Evolutionary conservation across 176 grass and related monocot genomes (phyloP).

Genomic region (Rhynchospora tenuis): DNA sequence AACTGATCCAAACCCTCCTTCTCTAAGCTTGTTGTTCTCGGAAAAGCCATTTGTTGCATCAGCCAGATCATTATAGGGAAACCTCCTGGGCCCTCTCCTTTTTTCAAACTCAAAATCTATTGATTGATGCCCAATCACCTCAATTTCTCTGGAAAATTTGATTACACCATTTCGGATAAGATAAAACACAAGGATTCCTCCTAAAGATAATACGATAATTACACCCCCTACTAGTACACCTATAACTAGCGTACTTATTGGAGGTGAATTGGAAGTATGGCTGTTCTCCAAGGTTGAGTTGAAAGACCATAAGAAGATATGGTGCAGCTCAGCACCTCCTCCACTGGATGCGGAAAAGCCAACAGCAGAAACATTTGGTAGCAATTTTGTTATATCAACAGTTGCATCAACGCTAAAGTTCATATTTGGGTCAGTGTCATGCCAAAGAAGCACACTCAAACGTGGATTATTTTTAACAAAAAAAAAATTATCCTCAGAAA

Average conservation of each 20-base stretch:
- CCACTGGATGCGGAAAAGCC: conserved; percentile 19
- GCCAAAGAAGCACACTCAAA: neutral
- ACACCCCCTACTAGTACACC: neutral
- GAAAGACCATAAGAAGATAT: conserved; percentile 23
- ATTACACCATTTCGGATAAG: neutral
- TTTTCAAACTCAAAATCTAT: neutral
- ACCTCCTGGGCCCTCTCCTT: neutral
- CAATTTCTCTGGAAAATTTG: neutral
- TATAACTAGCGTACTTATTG: too few species aligned
- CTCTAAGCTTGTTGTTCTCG: neutral
- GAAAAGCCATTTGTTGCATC: neutral
- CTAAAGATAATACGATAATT: neutral
- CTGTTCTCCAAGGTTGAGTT: conserved; percentile 4
- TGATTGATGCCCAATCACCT: neutral
- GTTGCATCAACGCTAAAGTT: neutral
- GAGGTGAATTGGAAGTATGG: neutral
- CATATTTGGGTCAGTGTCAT: neutral
- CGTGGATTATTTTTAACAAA: too few species aligned
- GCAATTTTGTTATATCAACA: neutral
- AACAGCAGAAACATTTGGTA: neutral
- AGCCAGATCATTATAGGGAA: neutral
- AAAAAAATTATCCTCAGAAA: too few species aligned
- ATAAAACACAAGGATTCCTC: neutral
- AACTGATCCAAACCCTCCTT: conserved; percentile 16
- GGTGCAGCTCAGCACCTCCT: neutral